Evolutionary conservation across 352 stramenopile species (phyloP), one percentile per base, ranked within the genome.

Genomic region (Phytopythium cucurbitacearum): DNA sequence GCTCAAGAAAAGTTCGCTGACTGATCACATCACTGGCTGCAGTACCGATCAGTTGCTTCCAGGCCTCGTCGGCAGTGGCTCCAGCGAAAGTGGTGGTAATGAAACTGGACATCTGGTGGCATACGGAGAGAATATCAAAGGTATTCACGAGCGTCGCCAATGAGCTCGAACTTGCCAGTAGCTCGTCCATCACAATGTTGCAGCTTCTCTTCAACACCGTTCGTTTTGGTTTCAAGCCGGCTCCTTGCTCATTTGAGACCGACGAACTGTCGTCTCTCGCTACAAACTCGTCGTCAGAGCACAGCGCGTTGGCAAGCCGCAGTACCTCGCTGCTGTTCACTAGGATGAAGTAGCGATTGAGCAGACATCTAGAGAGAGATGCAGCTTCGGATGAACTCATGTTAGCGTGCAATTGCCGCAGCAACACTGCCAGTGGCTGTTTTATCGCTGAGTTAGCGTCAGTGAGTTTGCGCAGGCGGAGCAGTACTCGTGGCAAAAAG

Each of bases 1-100:
- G 54, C 44, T 73, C 59, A 1, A 87, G 32, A 51, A 89, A 90
- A 11, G 67, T 52, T 37, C 65, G 62, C 41, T 88, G 58, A 37
- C 79, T 58, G 21, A 89, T 56, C 0, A 33, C 34, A 13, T 85
- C 58, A 5, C 45, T 34, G 0, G 48, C 56, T 3, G 76, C 57
- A 5, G 60, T 36, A 1, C 60, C 71, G 50, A 91, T 85, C 2
- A 78, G 45, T 7, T 28, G 69, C 28, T 60, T 70, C 80, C 80
- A 91, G 1, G 87, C 69, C 12, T 42, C 72, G 16, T 64, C 67
- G 2, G 60, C 53, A 10, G 48, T 58, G 1, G 60, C 72, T 33
- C 67, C 68, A 10, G 59, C 32, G 5, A 13, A 15, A 2, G 11
- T 51, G 13, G 7, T 8, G 7, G 6, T 7, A 5, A 40, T 8